phyloP scores from a whole-genome alignment of 805 yeast species.

The Ogataea methanolica region DNA sequence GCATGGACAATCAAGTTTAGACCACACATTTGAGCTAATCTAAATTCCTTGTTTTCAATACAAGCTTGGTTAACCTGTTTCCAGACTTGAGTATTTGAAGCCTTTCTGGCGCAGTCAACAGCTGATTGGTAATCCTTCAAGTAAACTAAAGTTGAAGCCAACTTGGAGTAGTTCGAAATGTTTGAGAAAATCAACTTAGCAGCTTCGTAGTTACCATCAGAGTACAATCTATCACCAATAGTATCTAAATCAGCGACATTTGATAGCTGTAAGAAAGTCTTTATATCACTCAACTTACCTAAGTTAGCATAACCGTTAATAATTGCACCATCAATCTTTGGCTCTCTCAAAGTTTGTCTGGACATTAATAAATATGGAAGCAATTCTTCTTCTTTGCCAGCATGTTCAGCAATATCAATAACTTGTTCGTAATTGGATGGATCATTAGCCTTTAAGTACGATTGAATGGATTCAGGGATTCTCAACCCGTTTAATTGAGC shows the following conservation, averaged over 20 bases:
- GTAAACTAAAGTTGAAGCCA: conserved; percentile 94
- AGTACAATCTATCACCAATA: conserved; percentile 89
- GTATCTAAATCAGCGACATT: conserved; percentile 90
- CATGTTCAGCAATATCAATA: conserved; percentile 91
- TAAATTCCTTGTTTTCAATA: conserved; percentile 89
- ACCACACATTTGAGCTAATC: conserved; percentile 98
- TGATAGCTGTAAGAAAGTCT: conserved; percentile 74
- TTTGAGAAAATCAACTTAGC: conserved; percentile 84
- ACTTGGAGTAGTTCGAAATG: conserved; percentile 89
- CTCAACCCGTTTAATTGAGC: conserved; percentile 95
- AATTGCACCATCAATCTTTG: conserved; percentile 87
- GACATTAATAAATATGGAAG: conserved; percentile 87
- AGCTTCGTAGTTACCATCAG: conserved; percentile 79
- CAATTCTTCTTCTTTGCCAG: conserved; percentile 94
- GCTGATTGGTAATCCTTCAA: conserved; percentile 92
- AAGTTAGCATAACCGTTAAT: conserved; percentile 82
- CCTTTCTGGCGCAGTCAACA: conserved; percentile 98
- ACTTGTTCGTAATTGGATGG: conserved; percentile 87
- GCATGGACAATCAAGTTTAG: conserved; percentile 95
- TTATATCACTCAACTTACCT: conserved; percentile 73
- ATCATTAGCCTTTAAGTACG: conserved; percentile 88
- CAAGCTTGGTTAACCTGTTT: conserved; percentile 96
- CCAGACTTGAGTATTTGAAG: conserved; percentile 92
- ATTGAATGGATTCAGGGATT: conserved; percentile 84
- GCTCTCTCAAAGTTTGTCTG: conserved; percentile 85